Base-by-base conservation (phyloP, 345 rosid genomes). In the Populus simonii region DNA sequence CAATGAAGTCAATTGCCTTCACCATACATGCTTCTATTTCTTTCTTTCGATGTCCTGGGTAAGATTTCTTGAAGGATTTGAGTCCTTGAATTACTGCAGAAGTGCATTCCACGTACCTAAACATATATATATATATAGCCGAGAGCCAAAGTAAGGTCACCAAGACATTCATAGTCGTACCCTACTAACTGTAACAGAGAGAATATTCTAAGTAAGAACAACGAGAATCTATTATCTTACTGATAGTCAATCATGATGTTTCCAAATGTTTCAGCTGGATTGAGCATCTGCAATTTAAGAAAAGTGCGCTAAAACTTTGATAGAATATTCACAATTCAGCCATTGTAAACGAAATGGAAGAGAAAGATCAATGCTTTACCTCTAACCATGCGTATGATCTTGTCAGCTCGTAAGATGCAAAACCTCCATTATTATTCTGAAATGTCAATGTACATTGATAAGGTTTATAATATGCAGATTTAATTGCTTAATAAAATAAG, bases 71-170 rank as follows among this genome's bases (percentile, higher is more conserved):
- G 76, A 91, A 90, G 23, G 83, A 43, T 72, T 68, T 74, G 0
- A 93, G 89, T 9, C 87, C 89, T 80, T 91, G 92, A 77, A 91
- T 90, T 70, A 85, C 96, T 7, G 96, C 86, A 10, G 94, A 91
- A 1, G 96, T 93, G 89, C 98, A 93, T 66, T 93, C 97, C 72
- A 90, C 94, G 17, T 89, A 91, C 80, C 96, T 91, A 36, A 23
- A 68, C 29, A 18, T 49, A 33, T 33, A 33, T 33, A 33, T 5
- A 33, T 33, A 33, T 33, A 18, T 9, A 25, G 35, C 17, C 27
- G 17, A 45, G 51, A 45, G 17, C 51, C 51, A 3, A 13, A 0
- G 51, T 11, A 45, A 47, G 18, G 16, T 47, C 45, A 41, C 36
- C 36, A 33, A 33, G 36, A 33, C 36, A 33, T 33, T 33, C 36